phyloP scores from a whole-genome alignment of 2,329 filamentous ascomycete genomes.

The Colletotrichum siamense region DNA sequence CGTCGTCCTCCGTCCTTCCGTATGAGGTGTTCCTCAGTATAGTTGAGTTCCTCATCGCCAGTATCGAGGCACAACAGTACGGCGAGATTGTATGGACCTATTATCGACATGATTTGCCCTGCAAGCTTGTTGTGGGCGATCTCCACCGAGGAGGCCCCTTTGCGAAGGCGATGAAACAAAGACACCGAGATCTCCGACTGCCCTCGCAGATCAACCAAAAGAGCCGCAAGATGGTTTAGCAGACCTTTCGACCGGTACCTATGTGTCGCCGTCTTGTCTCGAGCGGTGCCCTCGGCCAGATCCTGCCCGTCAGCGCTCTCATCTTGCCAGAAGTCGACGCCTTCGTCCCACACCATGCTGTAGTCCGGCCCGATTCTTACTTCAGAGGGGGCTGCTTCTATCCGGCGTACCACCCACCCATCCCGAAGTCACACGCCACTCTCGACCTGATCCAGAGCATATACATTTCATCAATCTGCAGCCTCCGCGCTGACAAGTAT shows the following conservation, averaged over 20 bases:
- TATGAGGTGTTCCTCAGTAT: neutral
- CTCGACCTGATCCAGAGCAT: neutral
- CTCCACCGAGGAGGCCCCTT: neutral
- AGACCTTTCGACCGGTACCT: neutral
- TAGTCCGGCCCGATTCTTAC: fast-evolving
- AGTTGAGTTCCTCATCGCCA: neutral
- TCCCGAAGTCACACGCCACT: neutral
- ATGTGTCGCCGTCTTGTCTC: no score
- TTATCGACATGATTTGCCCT: fast-evolving
- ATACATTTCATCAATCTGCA: neutral
- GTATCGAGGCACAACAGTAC: fast-evolving
- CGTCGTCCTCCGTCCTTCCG: neutral
- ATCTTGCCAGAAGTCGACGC: neutral
- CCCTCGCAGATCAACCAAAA: neutral
- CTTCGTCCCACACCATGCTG: neutral
- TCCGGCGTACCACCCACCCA: neutral
- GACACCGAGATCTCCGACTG: neutral
- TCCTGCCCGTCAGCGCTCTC: neutral
- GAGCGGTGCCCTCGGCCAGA: neutral
- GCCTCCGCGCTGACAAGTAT: fast-evolving
- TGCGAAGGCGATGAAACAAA: fast-evolving
- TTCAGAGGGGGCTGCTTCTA: neutral
- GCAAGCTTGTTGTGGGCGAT: neutral
- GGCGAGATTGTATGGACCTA: neutral
- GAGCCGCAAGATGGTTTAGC: neutral